Percentiles rank a stretch among this genome's conserved stretches.
Conservation (phyloP, 2,329 filamentous ascomycete species). For the Aspergillus ochraceoroseus region DNA sequence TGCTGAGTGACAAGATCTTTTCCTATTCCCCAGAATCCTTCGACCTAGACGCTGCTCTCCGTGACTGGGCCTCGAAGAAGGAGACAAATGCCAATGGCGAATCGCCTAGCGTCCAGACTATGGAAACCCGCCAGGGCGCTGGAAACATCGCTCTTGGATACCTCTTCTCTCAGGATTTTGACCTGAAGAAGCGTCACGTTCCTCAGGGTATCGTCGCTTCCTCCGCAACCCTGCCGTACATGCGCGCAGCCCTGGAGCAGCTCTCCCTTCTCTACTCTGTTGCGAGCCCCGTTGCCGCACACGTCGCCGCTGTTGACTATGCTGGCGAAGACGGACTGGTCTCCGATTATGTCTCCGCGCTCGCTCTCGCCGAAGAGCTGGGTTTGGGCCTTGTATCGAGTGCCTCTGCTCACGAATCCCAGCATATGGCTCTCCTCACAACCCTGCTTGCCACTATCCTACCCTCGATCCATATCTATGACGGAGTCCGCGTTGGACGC, state of each 20-base stretch:
- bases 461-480: slow-evolving; percentile 83
- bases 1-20: slow-evolving; percentile 94
- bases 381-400: slow-evolving; percentile 82
- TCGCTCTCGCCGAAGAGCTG: slow-evolving; percentile 81
- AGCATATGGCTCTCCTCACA: slow-evolving; percentile 90
- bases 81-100: slow-evolving; percentile 80
- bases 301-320: slow-evolving; percentile 89
- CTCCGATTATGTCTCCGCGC: slow-evolving; percentile 76
- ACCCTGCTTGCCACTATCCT: slow-evolving; percentile 72
- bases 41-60: slow-evolving; percentile 77
- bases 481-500: slow-evolving; percentile 74
- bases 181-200: slow-evolving; percentile 81
- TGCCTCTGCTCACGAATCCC: slow-evolving; percentile 79
- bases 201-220: slow-evolving; percentile 88
- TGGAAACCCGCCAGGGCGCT: slow-evolving; percentile 84
- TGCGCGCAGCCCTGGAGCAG: slow-evolving; percentile 83
- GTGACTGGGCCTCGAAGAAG: slow-evolving; percentile 65
- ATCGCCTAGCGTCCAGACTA: slow-evolving; percentile 67
- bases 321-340: slow-evolving; percentile 65
- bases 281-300: slow-evolving; percentile 86
- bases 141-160: slow-evolving; percentile 91
- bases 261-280: slow-evolving; percentile 86
- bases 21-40: slow-evolving; percentile 93
- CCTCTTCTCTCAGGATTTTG: slow-evolving; percentile 96
- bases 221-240: slow-evolving; percentile 71